Base-by-base conservation (phyloP, 2,329 filamentous ascomycete genomes). In the Cladosporium colombiae region DNA sequence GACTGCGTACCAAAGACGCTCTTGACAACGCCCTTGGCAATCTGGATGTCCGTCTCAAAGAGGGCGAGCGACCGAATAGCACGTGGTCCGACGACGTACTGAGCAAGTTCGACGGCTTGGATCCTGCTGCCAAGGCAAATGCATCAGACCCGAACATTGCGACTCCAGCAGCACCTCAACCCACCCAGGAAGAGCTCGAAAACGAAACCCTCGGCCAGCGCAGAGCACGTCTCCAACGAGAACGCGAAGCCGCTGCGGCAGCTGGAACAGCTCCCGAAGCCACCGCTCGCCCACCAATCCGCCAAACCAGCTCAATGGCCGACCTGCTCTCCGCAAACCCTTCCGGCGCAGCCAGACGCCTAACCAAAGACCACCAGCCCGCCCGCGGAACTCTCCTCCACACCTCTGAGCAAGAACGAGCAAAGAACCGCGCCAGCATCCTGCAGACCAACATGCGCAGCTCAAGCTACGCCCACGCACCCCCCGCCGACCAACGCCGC, bases 181-280 rank as follows among this genome's bases (percentile, higher is more conserved):
- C 44, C 49, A 64, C 66, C 35, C 71, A 72, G 5, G 75, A 72
- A 21, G 72, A 73, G 23, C 82, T 84, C 67, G 89, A 89, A 69
- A 89, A 92, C 71, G 91, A 95, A 74, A 94, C 91, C 0, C 82
- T 95, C 0, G 91, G 91, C 11, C 90, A 94, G 76, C 88, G 91
- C 13, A 88, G 91, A 0, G 87, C 87, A 31, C 86, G 91, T 29
- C 81, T 95, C 1, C 90, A 93, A 75, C 87, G 88, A 29, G 88
- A 91, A 76, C 88, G 88, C 7, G 84, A 86, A 31, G 75, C 72
- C 23, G 68, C 70, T 23, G 73, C 69, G 7, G 53, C 68, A 27
- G 62, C 68, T 8, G 52, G 56, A 21, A 40, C 8, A 21, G 56
- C 68, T n/a, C 85, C 85, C 69, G 85, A 86, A 76, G 80, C 78